Evolutionary conservation across 352 stramenopile genomes (phyloP).

Genomic region (Phytophthora agathidicida): DNA sequence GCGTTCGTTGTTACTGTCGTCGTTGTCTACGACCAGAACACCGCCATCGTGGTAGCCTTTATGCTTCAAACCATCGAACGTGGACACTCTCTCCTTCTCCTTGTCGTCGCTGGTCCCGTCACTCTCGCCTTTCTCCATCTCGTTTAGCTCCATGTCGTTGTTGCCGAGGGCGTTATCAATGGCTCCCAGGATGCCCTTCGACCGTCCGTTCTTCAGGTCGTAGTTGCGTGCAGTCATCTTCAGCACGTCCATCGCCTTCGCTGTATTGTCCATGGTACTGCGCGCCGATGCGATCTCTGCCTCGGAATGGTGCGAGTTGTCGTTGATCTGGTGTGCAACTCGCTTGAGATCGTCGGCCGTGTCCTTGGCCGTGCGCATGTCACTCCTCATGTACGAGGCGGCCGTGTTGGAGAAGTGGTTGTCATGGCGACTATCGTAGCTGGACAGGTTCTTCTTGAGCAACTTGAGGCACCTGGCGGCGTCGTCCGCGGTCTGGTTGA

Average conservation of each 20-base stretch:
- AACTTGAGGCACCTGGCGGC: constrained; percentile 23
- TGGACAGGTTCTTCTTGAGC: constrained; percentile 27
- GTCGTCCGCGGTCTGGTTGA: constrained; percentile 25
- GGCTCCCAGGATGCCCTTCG: constrained; percentile 17
- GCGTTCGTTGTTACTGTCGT: neutral
- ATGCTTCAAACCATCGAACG: too few relatives aligned
- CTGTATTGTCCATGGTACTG: constrained; percentile 18
- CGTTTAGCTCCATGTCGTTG: constrained; percentile 17
- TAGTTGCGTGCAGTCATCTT: constrained; percentile 25
- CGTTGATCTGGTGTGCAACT: constrained; percentile 21
- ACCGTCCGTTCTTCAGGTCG: constrained; percentile 23
- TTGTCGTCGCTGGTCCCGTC: neutral
- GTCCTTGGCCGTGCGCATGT: constrained; percentile 26
- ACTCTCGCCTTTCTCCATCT: too few relatives aligned
- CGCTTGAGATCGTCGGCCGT: constrained; percentile 19
- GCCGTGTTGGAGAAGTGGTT: constrained; percentile 29
- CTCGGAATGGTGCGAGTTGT: constrained; percentile 8
- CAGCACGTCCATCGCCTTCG: constrained; percentile 24
- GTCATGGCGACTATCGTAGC: constrained; percentile 22
- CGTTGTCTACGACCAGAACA: constrained; percentile 5
- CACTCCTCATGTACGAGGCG: constrained; percentile 17
- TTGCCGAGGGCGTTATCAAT: constrained; percentile 24
- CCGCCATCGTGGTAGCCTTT: constrained; percentile 8
- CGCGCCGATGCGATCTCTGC: constrained; percentile 13
- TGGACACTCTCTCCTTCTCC: constrained; percentile 5